Base-by-base conservation (phyloP, 139 green algal genomes). In the Tetradesmus lagerheimii region DNA sequence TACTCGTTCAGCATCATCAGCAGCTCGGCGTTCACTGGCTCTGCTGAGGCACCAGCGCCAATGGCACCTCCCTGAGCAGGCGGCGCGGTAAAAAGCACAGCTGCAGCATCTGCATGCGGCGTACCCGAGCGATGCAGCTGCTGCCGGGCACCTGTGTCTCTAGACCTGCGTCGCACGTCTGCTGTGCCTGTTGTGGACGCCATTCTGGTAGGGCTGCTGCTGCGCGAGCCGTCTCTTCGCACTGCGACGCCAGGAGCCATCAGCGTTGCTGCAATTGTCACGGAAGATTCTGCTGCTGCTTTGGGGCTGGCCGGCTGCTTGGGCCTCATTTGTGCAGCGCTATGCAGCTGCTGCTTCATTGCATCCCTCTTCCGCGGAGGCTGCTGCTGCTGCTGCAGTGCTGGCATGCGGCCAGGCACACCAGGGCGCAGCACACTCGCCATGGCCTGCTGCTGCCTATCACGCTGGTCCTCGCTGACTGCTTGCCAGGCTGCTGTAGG, bases 1-100 rank as follows among this genome's bases (percentile, higher is more conserved):
- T 87, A 87, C 53, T 87, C 82, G 5, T 25, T 87, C 31, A 87
- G 57, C 82, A 87, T 87, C 57, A 87, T 15, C 82, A 50, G 37
- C 53, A 87, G 82, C 34, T 87, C 82, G 16, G 53, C 1, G 18
- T 87, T 87, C 5, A 53, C 2, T 9, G n/a, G 67, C 27, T 78
- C n/a, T 78, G 75, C 45, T 38, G 50, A 31, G 11, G 43, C 34
- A 20, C 18, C 81, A 87, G 53, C 50, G 29, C 18, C 53, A 77
- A 37, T 53, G 45, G 81, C 29, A 37, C 53, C 20, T 20, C 57
- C 25, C 57, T 31, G n/a, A 8, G 12, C 57, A 71, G 57, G 2
- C 31, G 3, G 23, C 12, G 57, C 2, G 57, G 1, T 8, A 27
- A n/a, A 4, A 6, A 1, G 2, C 0, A 23, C 57, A 31, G 57